Evolutionary conservation across 352 stramenopile genomes (phyloP).

Genomic region (Globisporangium sylvaticum): DNA sequence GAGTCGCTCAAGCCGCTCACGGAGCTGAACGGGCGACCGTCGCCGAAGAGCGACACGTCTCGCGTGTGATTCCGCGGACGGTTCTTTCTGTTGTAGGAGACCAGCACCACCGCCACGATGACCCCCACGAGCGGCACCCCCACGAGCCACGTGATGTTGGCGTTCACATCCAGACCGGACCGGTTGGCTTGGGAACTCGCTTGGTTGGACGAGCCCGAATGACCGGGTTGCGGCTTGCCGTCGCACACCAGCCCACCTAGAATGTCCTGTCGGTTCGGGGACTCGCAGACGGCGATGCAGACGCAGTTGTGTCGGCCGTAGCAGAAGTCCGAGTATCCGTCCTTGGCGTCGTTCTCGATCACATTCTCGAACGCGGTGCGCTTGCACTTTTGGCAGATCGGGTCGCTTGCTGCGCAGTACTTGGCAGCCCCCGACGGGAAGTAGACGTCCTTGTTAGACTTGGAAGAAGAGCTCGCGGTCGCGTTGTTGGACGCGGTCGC

Average conservation of each 20-base stretch:
- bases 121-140: conserved; percentile 41
- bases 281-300: conserved; percentile 43
- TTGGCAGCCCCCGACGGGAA: conserved; percentile 26
- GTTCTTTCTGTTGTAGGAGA: conserved; percentile 34
- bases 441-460: conserved; percentile 12
- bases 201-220: conserved; percentile 18
- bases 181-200: conserved; percentile 15
- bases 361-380: conserved; percentile 32
- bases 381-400: conserved; percentile 30
- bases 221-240: conserved; percentile 3
- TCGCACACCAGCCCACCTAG: conserved; percentile 31
- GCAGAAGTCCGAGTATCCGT: conserved; percentile 32
- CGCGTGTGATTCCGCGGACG: conserved; percentile 17
- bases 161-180: conserved; percentile 19
- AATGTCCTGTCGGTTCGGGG: conserved; percentile 18
- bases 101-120: conserved; percentile 31
- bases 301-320: conserved; percentile 34
- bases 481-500: conserved; percentile 10
- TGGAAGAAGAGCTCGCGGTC: conserved; percentile 11
- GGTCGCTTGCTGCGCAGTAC: conserved; percentile 38
- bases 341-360: conserved; percentile 36
- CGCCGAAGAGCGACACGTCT: conserved; percentile 19
- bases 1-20: conserved; percentile 12
- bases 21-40: background rate
- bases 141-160: conserved; percentile 33